Conservation (phyloP, 2,329 filamentous ascomycete genomes). For the Aspergillus oerlinghausenensis region DNA sequence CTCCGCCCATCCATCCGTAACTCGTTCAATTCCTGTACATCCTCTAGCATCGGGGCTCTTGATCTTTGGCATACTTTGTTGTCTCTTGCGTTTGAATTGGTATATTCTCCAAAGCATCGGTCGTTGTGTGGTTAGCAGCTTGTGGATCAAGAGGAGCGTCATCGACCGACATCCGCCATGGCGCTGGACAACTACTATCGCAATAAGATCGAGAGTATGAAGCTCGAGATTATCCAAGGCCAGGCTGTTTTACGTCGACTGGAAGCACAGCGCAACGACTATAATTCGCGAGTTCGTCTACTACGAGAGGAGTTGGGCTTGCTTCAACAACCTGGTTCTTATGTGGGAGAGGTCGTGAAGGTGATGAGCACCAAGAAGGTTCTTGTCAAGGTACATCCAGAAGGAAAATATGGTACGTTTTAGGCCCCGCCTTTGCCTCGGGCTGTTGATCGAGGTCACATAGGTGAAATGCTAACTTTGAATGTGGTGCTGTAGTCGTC, state of each 20-base stretch:
- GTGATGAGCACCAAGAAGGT: conserved; percentile 99
- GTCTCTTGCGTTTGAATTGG: neutral
- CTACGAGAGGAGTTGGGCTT: conserved; percentile 92
- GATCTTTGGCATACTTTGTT: neutral
- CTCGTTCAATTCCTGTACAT: neutral
- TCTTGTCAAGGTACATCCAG: conserved; percentile 95
- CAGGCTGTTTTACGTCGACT: conserved; percentile 91
- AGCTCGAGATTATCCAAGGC: conserved; percentile 99
- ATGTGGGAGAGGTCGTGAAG: conserved; percentile 99
- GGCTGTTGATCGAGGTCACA: neutral
- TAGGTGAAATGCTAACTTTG: conserved; percentile 5
- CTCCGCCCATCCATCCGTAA: neutral
- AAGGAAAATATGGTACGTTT: conserved; percentile 93
- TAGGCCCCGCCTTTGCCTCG: neutral
- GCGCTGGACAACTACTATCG: conserved; percentile 99
- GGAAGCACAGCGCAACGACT: conserved; percentile 97
- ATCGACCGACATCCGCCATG: conserved; percentile 59
- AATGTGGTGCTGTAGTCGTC: conserved; percentile 60
- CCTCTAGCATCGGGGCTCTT: neutral
- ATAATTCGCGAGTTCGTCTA: conserved; percentile 95
- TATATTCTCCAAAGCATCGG: neutral
- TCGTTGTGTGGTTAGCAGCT: neutral
- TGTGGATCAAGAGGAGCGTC: conserved; percentile 18
- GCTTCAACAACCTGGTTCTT: conserved; percentile 94
- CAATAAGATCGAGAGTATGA: conserved; percentile 99